phyloP scores from a whole-genome alignment of 2,329 filamentous ascomycete genomes.

The Microcyclospora tardicrescens region DNA sequence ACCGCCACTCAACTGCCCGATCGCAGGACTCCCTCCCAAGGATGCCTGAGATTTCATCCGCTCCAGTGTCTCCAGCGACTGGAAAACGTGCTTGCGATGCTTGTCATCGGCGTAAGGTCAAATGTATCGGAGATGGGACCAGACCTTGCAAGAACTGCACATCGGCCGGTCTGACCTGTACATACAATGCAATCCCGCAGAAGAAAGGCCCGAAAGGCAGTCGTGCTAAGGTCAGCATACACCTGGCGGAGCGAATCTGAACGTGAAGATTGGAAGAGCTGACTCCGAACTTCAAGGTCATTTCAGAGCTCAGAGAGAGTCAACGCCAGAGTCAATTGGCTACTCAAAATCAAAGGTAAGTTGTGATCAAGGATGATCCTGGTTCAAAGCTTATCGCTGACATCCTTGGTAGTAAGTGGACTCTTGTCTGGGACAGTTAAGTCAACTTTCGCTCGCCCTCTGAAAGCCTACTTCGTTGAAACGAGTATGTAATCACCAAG shows the following conservation, averaged over 20 bases:
- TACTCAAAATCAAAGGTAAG: slow-evolving; percentile 20
- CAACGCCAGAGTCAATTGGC: slow-evolving; percentile 33
- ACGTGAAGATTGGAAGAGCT: too few species aligned
- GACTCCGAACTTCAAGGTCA: slow-evolving; percentile 26
- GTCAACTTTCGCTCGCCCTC: slow-evolving; percentile 9
- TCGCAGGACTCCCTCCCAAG: not conserved
- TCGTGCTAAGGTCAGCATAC: slow-evolving; percentile 34
- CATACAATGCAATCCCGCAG: slow-evolving; percentile 50
- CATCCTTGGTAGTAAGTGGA: too few species aligned
- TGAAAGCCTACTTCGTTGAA: slow-evolving; percentile 24
- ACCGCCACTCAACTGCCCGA: not conserved
- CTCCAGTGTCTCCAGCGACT: not conserved
- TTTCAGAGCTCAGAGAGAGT: slow-evolving; percentile 47
- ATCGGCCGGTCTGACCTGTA: slow-evolving; percentile 47
- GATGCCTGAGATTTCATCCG: not conserved
- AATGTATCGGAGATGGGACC: slow-evolving; percentile 37
- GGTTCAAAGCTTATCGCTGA: too few species aligned
- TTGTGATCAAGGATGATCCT: too few species aligned
- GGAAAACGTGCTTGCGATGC: not conserved
- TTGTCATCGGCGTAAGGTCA: slow-evolving; percentile 39
- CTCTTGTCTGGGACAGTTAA: too few species aligned
- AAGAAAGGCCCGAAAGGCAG: slow-evolving; percentile 52
- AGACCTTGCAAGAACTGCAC: slow-evolving; percentile 49
- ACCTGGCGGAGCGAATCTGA: too few species aligned
- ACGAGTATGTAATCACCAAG: too few species aligned